phyloP scores from a whole-genome alignment of 2,329 filamentous ascomycete genomes.

The Nigrospora osmanthi region DNA sequence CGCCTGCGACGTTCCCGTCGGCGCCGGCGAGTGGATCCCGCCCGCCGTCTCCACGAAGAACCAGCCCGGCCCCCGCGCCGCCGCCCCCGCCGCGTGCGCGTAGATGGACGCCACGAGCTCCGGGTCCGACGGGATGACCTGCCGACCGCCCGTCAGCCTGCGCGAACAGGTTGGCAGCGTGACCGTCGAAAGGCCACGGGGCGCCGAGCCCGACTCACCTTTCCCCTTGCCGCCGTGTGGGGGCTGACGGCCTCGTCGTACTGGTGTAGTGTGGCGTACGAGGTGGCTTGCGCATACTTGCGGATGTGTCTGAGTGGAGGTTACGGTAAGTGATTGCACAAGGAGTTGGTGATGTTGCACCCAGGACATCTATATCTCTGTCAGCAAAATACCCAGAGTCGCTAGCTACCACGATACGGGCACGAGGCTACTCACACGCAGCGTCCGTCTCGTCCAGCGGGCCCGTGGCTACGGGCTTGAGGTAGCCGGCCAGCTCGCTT shows the following conservation, averaged over 20 bases:
- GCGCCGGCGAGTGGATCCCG: constrained; percentile 71
- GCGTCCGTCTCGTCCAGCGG: constrained; percentile 62
- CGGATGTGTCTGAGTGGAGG: constrained; percentile 47
- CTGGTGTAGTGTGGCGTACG: constrained; percentile 54
- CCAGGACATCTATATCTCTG: neutral
- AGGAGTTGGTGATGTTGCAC: too few species aligned
- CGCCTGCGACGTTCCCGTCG: constrained; percentile 68
- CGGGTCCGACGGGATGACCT: constrained; percentile 43
- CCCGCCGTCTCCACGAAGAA: constrained; percentile 75
- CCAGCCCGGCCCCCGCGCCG: constrained; percentile 39
- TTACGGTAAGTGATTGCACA: too few species aligned
- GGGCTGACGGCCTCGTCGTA: constrained; percentile 71
- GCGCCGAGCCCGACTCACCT: constrained; percentile 20
- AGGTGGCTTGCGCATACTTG: constrained; percentile 45
- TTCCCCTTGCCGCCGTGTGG: constrained; percentile 58
- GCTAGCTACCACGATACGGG: neutral
- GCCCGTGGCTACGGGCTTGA: constrained; percentile 81
- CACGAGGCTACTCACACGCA: constrained; percentile 36
- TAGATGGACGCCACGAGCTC: constrained; percentile 41
- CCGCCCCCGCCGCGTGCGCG: constrained; percentile 32
- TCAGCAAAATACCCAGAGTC: neutral
- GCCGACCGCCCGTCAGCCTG: neutral
- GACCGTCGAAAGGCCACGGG: neutral
- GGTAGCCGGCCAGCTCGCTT: constrained; percentile 48
- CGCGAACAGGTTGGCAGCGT: neutral